Evolutionary conservation across 345 rosid genomes (phyloP).

Genomic region (Boechera retrofracta): DNA sequence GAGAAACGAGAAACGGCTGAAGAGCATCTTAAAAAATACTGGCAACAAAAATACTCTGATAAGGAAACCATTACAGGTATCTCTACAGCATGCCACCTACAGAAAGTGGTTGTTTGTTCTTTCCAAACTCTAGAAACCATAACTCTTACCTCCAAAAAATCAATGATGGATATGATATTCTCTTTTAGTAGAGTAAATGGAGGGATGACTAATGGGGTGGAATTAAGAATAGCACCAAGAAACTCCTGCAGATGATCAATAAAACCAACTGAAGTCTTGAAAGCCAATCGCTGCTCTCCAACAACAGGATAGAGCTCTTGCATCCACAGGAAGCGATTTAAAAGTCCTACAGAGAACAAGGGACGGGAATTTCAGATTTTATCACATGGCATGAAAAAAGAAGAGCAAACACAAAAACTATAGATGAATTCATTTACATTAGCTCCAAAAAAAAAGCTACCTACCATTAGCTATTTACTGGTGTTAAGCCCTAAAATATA

Average conservation of each 20-base stretch:
- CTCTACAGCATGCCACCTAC: slow-evolving; percentile 24
- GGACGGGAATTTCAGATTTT: slow-evolving; percentile 16
- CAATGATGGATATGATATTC: slow-evolving; percentile 55
- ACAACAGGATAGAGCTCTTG: slow-evolving; percentile 71
- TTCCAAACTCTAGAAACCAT: slow-evolving; percentile 14
- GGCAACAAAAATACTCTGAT: slow-evolving; percentile 14
- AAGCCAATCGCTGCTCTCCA: slow-evolving; percentile 63
- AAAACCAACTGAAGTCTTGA: slow-evolving; percentile 91
- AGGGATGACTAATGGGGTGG: slow-evolving; percentile 73
- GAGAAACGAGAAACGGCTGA: slow-evolving; percentile 9
- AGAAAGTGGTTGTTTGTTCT: slow-evolving; percentile 6
- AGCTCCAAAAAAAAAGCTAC: not conserved
- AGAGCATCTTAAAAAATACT: not conserved
- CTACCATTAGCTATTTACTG: not conserved
- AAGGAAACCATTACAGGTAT: slow-evolving; percentile 5
- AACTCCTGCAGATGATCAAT: slow-evolving; percentile 95
- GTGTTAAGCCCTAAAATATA: not conserved
- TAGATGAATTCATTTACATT: slow-evolving; percentile 1
- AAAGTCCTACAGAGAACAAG: slow-evolving; percentile 62
- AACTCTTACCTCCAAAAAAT: slow-evolving; percentile 70
- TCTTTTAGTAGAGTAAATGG: slow-evolving; percentile 58
- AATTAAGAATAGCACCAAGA: slow-evolving; percentile 71
- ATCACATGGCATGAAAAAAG: slow-evolving; percentile 27
- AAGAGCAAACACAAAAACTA: slow-evolving; percentile 24
- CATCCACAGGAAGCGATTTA: slow-evolving; percentile 95